Base-by-base conservation (phyloP, 345 rosid genomes). In the Kernera saxatilis region DNA sequence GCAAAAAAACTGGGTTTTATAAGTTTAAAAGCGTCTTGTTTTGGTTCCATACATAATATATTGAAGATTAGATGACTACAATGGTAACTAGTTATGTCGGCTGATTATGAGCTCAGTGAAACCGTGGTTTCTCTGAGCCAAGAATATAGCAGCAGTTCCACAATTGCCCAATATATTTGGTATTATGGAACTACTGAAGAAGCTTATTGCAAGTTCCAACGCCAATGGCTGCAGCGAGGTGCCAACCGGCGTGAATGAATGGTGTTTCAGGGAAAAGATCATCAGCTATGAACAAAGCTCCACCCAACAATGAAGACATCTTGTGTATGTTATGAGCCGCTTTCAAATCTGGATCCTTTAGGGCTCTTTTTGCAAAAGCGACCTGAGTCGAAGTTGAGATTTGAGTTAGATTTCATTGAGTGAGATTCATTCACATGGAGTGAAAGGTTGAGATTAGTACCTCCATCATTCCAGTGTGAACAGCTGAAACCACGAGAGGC, bases 391-490 rank as follows among this genome's bases (percentile, higher is more conserved):
- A 55, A 33, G 29, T 44, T 7, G 2, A 26, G 13, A 40, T 27
- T 26, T 27, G 41, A 52, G 67, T 82, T 82, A 56, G 17, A 29
- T 29, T 40, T 9, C 8, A 62, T 22, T 7, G 2, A 27, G 1
- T 4, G 33, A 30, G 70, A 27, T 11, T 15, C 19, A n/a, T 3
- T 4, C 10, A 14, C 25, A 21, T 13, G 17, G 40, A 33, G n/a
- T 53, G 36, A 7, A 11, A 30, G 60, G 55, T 9, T 29, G 66
- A 61, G 45, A 9, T 39, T 25, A 32, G 69, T 76, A 90, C 97
- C 99, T 91, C 95, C 99, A 91, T 89, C 87, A 94, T 84, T 67
- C 98, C 99, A 27, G 96, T 82, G 79, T 91, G 99, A 74, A 91
- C 69, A 15, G 88, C 96, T 39, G 99, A 89, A 54, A 94, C 99